Conservation (phyloP, 768 basidiomycete genomes). For the Phlebiopsis flavidoalba region DNA sequence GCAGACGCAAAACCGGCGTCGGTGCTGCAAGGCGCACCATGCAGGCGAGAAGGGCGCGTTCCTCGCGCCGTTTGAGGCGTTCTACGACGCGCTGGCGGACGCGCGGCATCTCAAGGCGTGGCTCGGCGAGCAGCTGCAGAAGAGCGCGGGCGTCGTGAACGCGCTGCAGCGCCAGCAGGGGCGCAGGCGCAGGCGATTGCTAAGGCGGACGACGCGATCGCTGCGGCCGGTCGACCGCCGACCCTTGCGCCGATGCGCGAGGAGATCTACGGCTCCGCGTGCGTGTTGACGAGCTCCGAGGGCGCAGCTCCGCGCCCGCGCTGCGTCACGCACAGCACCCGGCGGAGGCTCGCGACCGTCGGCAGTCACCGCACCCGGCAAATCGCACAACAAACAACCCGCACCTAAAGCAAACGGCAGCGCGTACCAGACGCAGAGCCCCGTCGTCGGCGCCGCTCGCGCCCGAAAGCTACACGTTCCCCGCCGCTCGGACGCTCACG, state of each 20-base stretch:
- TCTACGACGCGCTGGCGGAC: slow-evolving; percentile 82
- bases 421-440: slow-evolving; percentile 2
- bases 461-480: not conserved
- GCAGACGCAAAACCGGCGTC: slow-evolving; percentile 66
- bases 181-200: too few relatives aligned
- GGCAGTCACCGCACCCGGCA: slow-evolving; percentile 19
- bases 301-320: slow-evolving; percentile 14
- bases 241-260: slow-evolving; percentile 50
- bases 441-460: slow-evolving; percentile 6
- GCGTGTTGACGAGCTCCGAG: slow-evolving; percentile 68
- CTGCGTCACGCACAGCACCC: slow-evolving; percentile 25
- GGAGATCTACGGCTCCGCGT: slow-evolving; percentile 57
- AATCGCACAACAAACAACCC: slow-evolving; percentile 12
- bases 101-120: slow-evolving; percentile 73
- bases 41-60: slow-evolving; percentile 67
- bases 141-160: slow-evolving; percentile 51
- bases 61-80: slow-evolving; percentile 74
- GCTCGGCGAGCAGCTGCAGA: slow-evolving; percentile 68
- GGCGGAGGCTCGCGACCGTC: too few relatives aligned
- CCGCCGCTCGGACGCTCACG: slow-evolving; percentile 14
- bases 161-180: slow-evolving; percentile 66
- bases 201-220: slow-evolving; percentile 56
- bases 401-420: slow-evolving; percentile 19
- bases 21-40: slow-evolving; percentile 47
- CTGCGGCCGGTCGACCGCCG: slow-evolving; percentile 56